Base-by-base conservation (phyloP, 805 yeast species). In the Teunomyces lycoperdinae region DNA sequence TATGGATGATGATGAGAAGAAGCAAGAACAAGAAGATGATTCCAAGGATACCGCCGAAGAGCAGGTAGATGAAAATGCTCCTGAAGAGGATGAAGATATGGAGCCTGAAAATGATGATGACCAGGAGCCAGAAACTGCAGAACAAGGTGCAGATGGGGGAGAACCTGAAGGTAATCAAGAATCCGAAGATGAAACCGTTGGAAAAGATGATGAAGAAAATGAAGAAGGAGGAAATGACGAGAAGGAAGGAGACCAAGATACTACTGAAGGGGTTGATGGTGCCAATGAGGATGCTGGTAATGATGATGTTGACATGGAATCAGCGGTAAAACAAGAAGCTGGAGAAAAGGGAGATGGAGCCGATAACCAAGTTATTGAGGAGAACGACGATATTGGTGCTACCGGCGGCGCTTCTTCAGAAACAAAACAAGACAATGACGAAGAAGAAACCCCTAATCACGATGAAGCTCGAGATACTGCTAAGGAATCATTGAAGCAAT, bases 401-500 rank as follows among this genome's bases (percentile, higher is more conserved):
- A 70, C 82, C 34, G 91, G 91, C 5, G 53, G 80, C 58, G 74
- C 76, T 8, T 62, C 74, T 9, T 47, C 64, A 1, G 66, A 69
- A 2, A 50, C 57, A 48, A 71, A 76, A 29, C 74, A 76, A 38
- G 70, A 77, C 40, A 62, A 65, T 14, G 63, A 74, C 26, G 62
- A 73, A 9, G 71, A 76, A 27, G 71, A 71, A 11, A 68, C 70
- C 3, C 62, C 67, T 3, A 68, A 56, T 10, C 62, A 72, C 35
- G 84, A 80, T 49, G 71, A 75, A 14, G 81, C 87, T 14, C 71
- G 89, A 46, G 84, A 85, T 45, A 77, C 78, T 57, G 89, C 88
- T 35, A 77, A 79, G 48, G 90, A 89, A 57, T 82, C 95, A 0
- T 73, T 92, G 67, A 87, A 87, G 63, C 90, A 90, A 62, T 76